phyloP scores from a whole-genome alignment of 352 stramenopile species.

The Globisporangium radiosum region DNA sequence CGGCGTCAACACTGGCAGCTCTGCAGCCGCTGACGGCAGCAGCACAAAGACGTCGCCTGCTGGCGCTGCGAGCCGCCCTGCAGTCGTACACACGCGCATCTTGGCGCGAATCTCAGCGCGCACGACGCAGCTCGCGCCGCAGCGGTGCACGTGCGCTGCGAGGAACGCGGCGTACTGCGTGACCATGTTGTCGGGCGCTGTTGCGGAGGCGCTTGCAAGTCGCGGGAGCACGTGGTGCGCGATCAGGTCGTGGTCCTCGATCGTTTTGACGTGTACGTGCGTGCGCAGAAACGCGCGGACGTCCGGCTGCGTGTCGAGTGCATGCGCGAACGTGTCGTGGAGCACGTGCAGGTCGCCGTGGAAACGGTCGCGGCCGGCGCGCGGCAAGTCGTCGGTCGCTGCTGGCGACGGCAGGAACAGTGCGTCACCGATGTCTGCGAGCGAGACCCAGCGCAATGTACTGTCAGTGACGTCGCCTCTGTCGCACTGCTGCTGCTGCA shows the following conservation, averaged over 20 bases:
- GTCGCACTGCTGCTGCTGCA: slow-evolving; percentile 16
- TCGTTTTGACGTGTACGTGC: slow-evolving; percentile 48
- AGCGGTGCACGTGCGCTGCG: slow-evolving; percentile 24
- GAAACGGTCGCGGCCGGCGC: slow-evolving; percentile 20
- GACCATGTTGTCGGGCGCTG: background rate
- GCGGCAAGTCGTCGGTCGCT: background rate
- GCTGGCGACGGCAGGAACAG: slow-evolving; percentile 13
- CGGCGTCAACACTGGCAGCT: slow-evolving; percentile 18
- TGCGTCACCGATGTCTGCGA: slow-evolving; percentile 33
- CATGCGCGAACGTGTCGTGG: slow-evolving; percentile 27
- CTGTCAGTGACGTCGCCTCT: background rate
- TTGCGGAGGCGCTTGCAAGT: slow-evolving; percentile 11
- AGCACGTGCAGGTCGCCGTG: slow-evolving; percentile 38
- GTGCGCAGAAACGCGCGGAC: slow-evolving; percentile 44
- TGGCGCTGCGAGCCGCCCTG: slow-evolving; percentile 12
- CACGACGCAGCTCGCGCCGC: slow-evolving; percentile 21
- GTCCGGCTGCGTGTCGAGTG: slow-evolving; percentile 19
- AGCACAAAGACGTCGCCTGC: slow-evolving; percentile 21
- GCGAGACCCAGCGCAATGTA: slow-evolving; percentile 28
- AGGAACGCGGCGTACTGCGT: slow-evolving; percentile 28
- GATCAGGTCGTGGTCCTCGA: slow-evolving; percentile 71
- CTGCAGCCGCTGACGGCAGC: slow-evolving; percentile 14
- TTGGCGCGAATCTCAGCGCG: slow-evolving; percentile 19
- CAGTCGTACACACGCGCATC: slow-evolving; percentile 25
- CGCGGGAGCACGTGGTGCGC: slow-evolving; percentile 50